Percentiles rank a stretch among this genome's conserved stretches.
phyloP scores from a whole-genome alignment of 495 filamentous ascomycete species.

The Chaetomium tenue region DNA sequence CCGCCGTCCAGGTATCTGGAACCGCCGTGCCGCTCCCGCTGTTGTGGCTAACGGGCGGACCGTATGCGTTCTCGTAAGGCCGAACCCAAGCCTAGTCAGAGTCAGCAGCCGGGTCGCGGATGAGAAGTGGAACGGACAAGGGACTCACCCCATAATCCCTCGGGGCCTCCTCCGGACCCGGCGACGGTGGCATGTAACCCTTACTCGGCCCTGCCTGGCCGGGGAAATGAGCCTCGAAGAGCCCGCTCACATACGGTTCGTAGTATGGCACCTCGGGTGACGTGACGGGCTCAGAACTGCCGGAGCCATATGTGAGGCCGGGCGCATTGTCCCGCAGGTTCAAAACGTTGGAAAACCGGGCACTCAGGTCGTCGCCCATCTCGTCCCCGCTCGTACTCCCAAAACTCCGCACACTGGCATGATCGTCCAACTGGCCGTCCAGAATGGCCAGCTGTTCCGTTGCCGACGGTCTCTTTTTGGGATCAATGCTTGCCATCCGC shows the following conservation, averaged over 20 bases:
- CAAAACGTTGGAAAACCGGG: conserved; percentile 20
- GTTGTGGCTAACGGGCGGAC: conserved; percentile 13
- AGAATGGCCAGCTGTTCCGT: conserved; percentile 26
- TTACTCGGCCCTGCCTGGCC: conserved; percentile 19
- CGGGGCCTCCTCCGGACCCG: conserved; percentile 12
- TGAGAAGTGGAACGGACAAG: neutral
- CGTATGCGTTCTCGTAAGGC: conserved; percentile 20
- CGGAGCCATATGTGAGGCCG: conserved; percentile 15
- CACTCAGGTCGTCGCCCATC: conserved; percentile 10
- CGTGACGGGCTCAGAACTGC: neutral
- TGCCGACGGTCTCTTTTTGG: conserved; percentile 28
- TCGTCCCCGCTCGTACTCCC: neutral
- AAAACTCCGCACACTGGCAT: neutral
- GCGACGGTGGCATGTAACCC: conserved; percentile 15
- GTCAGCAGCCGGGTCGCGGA: neutral
- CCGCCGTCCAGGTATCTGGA: conserved; percentile 23
- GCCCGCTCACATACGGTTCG: conserved; percentile 26
- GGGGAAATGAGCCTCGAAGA: conserved; percentile 3
- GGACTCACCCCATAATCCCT: conserved; percentile 22
- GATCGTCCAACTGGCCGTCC: conserved; percentile 7
- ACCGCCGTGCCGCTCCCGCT: conserved; percentile 22
- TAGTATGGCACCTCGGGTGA: conserved; percentile 30
- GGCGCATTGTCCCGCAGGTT: conserved; percentile 12
- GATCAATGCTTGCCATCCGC: conserved; percentile 29
- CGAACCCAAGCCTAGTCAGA: conserved; percentile 21